Evolutionary conservation across 225 moss, liverwort and hornwort species (phyloP).

Genomic region (Pseudoscleropodium purum): DNA sequence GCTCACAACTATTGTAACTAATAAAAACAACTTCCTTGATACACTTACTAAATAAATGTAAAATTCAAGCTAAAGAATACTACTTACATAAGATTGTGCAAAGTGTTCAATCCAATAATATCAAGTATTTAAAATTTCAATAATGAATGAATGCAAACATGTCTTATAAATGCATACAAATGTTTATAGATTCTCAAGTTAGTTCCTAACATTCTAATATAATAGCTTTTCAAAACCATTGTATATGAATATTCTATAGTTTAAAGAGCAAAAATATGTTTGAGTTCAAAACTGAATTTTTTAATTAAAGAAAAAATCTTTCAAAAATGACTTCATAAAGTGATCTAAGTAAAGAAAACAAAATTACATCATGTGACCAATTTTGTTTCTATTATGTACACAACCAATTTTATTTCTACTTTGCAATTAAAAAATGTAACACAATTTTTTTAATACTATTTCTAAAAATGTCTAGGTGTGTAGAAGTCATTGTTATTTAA

Average conservation of each 20-base stretch:
- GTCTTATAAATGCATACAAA: neutral
- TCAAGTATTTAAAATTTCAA: neutral
- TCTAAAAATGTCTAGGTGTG: neutral
- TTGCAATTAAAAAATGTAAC: neutral
- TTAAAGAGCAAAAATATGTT: neutral
- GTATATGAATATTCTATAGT: neutral
- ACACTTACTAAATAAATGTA: neutral
- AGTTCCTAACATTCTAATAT: neutral
- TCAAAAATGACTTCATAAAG: neutral
- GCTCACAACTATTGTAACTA: neutral
- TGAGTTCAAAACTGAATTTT: neutral
- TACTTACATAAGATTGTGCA: neutral
- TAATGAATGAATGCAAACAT: neutral
- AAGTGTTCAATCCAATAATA: neutral
- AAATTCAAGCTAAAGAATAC: neutral
- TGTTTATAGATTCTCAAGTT: neutral
- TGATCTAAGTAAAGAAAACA: neutral
- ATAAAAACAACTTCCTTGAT: neutral
- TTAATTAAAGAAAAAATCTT: fast-evolving
- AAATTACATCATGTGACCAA: neutral
- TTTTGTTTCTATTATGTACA: neutral
- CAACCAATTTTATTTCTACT: neutral
- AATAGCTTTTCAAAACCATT: neutral
- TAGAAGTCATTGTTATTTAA: neutral
- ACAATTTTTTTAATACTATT: neutral